Conservation (phyloP, 257 asterid species). For the Galeopsis tetrahit region DNA sequence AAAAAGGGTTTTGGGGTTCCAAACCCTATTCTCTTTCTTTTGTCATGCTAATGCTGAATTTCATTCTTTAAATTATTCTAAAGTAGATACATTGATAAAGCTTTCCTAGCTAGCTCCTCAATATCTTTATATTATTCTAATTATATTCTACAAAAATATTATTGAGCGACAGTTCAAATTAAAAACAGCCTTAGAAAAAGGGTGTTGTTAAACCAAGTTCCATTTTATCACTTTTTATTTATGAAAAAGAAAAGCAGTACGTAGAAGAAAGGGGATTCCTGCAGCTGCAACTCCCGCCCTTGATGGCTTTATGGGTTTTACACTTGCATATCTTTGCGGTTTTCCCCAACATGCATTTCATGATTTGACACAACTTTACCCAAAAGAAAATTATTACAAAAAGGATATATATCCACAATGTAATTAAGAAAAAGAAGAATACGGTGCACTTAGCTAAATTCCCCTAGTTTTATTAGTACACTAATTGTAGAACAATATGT, state of each 20-base stretch:
- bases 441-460: not conserved
- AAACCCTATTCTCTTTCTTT: constrained; percentile 34
- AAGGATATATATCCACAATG: not conserved
- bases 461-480: not conserved
- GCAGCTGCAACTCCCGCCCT: constrained; percentile 43
- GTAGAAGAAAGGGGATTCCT: constrained; percentile 46
- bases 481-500: too few relatives aligned
- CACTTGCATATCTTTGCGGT: constrained; percentile 29
- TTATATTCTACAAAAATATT: not conserved
- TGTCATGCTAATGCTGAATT: not conserved
- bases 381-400: constrained; percentile 11
- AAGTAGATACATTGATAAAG: constrained; percentile 38
- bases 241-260: constrained; percentile 28
- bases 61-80: constrained; percentile 30
- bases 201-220: constrained; percentile 13
- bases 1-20: constrained; percentile 33
- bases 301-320: constrained; percentile 37
- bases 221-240: constrained; percentile 45
- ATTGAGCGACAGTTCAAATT: constrained; percentile 26
- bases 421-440: not conserved
- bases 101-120: constrained; percentile 29
- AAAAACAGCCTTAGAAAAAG: constrained; percentile 43
- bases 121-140: constrained; percentile 46
- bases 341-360: constrained; percentile 28
- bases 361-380: constrained; percentile 28